Percentiles rank a stretch among this genome's conserved stretches.
Evolutionary conservation across 2,329 filamentous ascomycete genomes (phyloP).

Genomic region (Dothistroma septosporum): DNA sequence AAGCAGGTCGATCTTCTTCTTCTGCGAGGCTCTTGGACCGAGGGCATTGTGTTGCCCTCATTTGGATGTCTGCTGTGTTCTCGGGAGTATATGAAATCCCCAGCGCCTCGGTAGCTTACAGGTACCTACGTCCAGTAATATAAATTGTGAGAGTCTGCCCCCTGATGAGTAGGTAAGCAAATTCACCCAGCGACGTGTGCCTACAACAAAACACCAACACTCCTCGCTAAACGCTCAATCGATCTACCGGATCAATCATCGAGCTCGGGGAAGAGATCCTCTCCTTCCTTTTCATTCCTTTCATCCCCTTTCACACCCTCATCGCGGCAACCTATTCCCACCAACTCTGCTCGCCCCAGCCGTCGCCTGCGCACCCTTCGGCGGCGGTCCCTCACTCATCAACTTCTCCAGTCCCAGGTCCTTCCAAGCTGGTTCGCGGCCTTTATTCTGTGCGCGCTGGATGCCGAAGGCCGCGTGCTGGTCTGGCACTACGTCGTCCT

Average conservation of each 20-base stretch:
- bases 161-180: too few relatives aligned
- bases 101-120: too few relatives aligned
- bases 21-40: too few relatives aligned
- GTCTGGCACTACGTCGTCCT: constrained; percentile 83
- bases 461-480: constrained; percentile 87
- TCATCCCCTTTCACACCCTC: neutral
- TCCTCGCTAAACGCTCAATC: too few relatives aligned
- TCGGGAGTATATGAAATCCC: too few relatives aligned
- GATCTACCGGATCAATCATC: neutral
- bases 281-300: neutral
- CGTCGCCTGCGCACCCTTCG: constrained; percentile 19
- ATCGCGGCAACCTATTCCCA: constrained; percentile 11
- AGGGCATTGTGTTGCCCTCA: too few relatives aligned
- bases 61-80: too few relatives aligned
- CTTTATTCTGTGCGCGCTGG: constrained; percentile 69
- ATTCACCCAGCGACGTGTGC: too few relatives aligned
- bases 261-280: neutral
- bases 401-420: constrained; percentile 70
- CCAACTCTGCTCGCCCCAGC: constrained; percentile 10
- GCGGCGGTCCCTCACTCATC: constrained; percentile 59
- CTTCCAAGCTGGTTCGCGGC: constrained; percentile 70
- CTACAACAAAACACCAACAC: too few relatives aligned
- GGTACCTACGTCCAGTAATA: too few relatives aligned
- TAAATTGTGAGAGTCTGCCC: too few relatives aligned
- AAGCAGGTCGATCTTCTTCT: too few relatives aligned